These are phyloP conservation scores for Allantophomopsis lycopodina DNA, from an alignment of 2,329 filamentous ascomycete species.

Conservation along the genomic window DNA sequence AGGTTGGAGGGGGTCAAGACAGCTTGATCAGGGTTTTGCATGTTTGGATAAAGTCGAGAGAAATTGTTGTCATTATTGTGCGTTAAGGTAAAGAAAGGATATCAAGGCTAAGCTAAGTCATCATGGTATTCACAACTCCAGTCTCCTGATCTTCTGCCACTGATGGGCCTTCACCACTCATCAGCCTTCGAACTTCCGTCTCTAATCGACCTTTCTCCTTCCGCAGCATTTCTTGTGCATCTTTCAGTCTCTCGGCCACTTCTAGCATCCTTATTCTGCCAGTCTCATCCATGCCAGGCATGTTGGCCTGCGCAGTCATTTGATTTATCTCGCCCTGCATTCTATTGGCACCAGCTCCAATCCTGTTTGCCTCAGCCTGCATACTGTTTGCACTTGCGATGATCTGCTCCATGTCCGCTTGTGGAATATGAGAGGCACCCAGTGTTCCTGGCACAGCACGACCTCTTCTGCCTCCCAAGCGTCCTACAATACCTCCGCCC, in stretches of 20 bases:
- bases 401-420: neutral
- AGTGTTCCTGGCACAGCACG: too few species aligned
- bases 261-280: neutral
- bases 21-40: neutral
- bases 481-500: neutral
- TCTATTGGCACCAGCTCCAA: neutral
- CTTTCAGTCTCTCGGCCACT: neutral
- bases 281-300: neutral
- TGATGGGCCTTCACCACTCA: neutral
- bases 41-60: too few species aligned
- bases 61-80: too few species aligned
- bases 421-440: neutral
- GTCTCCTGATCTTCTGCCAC: neutral
- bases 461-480: neutral
- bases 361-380: neutral
- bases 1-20: neutral
- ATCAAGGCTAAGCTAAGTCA: too few species aligned
- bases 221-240: neutral
- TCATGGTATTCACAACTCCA: too few species aligned
- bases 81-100: too few species aligned
- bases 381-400: neutral
- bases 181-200: neutral
- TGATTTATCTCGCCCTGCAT: neutral
- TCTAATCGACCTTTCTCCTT: neutral
- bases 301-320: neutral